Conservation (phyloP, 305 asterid genomes). For the Euphrasia arctica region DNA sequence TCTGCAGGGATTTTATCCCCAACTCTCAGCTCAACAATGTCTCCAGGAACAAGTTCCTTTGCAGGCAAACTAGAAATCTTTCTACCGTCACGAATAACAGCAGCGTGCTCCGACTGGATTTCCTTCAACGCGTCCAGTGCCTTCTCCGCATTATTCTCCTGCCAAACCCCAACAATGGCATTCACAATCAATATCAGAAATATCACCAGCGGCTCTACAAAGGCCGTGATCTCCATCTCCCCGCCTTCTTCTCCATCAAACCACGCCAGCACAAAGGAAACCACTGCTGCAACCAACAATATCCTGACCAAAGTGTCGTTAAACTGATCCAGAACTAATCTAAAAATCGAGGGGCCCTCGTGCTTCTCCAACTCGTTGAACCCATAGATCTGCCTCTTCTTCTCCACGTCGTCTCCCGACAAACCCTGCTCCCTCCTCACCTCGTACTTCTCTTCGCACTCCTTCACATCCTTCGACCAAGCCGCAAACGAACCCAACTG, state of each 20-base stretch:
- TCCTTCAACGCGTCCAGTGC: conserved; percentile 95
- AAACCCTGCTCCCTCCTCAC: conserved; percentile 59
- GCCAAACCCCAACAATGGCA: conserved; percentile 96
- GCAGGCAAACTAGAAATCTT: conserved; percentile 65
- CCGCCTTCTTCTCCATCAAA: conserved; percentile 95
- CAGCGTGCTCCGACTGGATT: conserved; percentile 86
- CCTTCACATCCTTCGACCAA: conserved; percentile 72
- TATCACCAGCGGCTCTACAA: conserved; percentile 91
- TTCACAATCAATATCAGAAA: conserved; percentile 89
- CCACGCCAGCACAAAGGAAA: conserved; percentile 93
- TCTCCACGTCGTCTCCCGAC: conserved; percentile 52
- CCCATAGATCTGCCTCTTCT: conserved; percentile 72
- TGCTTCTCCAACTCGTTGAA: conserved; percentile 86
- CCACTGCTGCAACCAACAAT: conserved; percentile 77
- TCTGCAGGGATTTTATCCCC: conserved; percentile 97
- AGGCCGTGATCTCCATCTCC: conserved; percentile 92
- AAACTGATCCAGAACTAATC: conserved; percentile 85
- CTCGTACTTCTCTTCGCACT: conserved; percentile 64
- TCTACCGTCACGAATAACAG: conserved; percentile 71
- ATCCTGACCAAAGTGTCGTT: conserved; percentile 88
- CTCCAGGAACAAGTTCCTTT: conserved; percentile 93
- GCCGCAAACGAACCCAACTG: conserved; percentile 42
- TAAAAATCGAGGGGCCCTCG: conserved; percentile 75
- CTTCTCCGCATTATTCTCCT: conserved; percentile 95
- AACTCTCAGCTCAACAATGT: conserved; percentile 86